phyloP scores from a whole-genome alignment of 768 basidiomycete species.

The Auricularia sp. region DNA sequence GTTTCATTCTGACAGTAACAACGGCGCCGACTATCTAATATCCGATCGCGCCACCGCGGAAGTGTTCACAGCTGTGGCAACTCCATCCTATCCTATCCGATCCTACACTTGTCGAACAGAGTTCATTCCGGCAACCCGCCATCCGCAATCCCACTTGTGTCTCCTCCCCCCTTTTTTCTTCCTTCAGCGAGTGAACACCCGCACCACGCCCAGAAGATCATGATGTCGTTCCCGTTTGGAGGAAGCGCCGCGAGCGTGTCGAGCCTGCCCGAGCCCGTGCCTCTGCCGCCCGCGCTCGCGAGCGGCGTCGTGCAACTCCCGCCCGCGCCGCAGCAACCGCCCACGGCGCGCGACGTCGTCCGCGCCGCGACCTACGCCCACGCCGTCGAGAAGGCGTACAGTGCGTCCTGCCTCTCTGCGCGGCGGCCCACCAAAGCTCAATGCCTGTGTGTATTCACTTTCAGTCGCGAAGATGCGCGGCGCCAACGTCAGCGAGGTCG shows the following conservation, averaged over 20 bases:
- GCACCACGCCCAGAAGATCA: background rate
- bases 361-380: background rate
- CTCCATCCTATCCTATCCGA: no score
- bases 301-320: background rate
- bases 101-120: background rate
- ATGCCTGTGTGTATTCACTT: background rate
- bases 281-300: background rate
- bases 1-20: conserved; percentile 3
- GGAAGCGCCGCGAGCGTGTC: background rate
- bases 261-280: background rate
- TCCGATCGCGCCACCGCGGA: background rate
- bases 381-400: background rate
- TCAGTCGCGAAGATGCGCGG: background rate
- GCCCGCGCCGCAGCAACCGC: background rate
- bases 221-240: background rate
- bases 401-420: background rate
- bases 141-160: background rate
- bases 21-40: background rate
- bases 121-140: background rate
- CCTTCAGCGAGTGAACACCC: background rate
- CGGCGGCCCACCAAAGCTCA: background rate
- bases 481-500: background rate
- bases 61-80: background rate
- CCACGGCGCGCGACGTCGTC: background rate
- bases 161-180: background rate